Evolutionary conservation across 2,329 filamentous ascomycete genomes (phyloP).

Genomic region (Fusarium equiseti): DNA sequence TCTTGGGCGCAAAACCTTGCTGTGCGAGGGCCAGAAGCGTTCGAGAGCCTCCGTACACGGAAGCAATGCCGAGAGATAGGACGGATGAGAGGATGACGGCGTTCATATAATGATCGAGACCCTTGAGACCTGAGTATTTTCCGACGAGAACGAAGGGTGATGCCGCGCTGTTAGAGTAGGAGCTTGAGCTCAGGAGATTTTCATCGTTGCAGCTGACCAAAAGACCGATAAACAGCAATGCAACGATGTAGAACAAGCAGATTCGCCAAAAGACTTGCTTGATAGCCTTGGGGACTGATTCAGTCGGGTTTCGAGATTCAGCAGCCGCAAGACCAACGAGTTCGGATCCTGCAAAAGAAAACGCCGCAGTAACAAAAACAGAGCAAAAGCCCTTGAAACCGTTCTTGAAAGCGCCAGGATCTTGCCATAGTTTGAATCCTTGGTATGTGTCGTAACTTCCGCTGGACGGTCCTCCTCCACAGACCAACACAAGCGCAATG

Average conservation of each 20-base stretch:
- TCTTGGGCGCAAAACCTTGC: constrained; percentile 65
- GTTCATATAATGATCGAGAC: constrained; percentile 66
- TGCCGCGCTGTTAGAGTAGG: constrained; percentile 35
- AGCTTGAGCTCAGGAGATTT: constrained; percentile 54
- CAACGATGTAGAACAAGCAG: constrained; percentile 62
- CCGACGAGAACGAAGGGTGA: constrained; percentile 66
- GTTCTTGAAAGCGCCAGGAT: constrained; percentile 69
- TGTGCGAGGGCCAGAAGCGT: constrained; percentile 67
- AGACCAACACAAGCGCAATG: constrained; percentile 68
- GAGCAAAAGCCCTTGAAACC: constrained; percentile 79
- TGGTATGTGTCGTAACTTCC: constrained; percentile 58
- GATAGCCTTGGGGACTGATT: constrained; percentile 81
- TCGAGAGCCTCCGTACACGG: constrained; percentile 67
- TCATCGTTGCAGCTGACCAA: constrained; percentile 58
- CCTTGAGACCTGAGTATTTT: constrained; percentile 61
- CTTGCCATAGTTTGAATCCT: constrained; percentile 54
- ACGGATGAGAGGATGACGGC: constrained; percentile 66
- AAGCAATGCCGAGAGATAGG: constrained; percentile 66
- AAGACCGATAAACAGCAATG: constrained; percentile 62
- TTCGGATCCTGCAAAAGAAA: constrained; percentile 76
- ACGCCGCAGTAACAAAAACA: constrained; percentile 77
- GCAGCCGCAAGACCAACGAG: constrained; percentile 77
- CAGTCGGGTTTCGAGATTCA: constrained; percentile 74
- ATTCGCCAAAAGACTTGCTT: constrained; percentile 76
- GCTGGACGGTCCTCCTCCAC: constrained; percentile 66